Conservation (phyloP, 2,329 filamentous ascomycete species). For the Ophiostoma novo-ulmi region DNA sequence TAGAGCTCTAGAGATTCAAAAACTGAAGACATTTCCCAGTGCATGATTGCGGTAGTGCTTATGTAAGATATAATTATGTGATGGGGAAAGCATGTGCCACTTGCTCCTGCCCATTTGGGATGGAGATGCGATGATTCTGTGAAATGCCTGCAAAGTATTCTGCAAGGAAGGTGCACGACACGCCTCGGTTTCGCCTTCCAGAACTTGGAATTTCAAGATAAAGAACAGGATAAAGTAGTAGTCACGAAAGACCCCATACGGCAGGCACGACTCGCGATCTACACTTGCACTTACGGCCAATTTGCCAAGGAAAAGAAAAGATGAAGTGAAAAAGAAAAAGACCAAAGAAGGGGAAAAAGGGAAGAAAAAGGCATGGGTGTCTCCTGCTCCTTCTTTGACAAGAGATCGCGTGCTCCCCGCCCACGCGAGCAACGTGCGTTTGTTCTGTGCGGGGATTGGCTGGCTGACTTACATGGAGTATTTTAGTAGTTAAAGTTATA, state of each 20-base stretch:
- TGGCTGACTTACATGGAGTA: constrained; percentile 20
- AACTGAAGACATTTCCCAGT: neutral
- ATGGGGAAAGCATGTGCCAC: neutral
- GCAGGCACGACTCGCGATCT: constrained; percentile 7
- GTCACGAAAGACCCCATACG: neutral
- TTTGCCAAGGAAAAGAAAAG: neutral
- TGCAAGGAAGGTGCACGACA: neutral
- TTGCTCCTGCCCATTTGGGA: neutral
- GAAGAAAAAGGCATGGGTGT: neutral
- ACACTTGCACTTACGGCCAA: neutral
- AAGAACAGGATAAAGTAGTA: neutral
- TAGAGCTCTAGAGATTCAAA: neutral
- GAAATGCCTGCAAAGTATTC: neutral
- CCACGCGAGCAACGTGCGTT: constrained; percentile 26
- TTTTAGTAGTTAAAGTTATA: neutral
- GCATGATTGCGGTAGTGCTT: neutral
- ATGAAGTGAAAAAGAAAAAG: neutral
- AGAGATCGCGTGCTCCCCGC: constrained; percentile 28
- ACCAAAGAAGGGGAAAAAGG: neutral
- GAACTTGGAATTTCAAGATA: neutral
- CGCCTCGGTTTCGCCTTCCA: neutral
- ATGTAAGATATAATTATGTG: neutral
- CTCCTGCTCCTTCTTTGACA: constrained; percentile 21
- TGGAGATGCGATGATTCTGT: neutral
- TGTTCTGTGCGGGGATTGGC: constrained; percentile 25